phyloP scores from a whole-genome alignment of 2,329 filamentous ascomycete species.

The Trichophyton benhamiae region DNA sequence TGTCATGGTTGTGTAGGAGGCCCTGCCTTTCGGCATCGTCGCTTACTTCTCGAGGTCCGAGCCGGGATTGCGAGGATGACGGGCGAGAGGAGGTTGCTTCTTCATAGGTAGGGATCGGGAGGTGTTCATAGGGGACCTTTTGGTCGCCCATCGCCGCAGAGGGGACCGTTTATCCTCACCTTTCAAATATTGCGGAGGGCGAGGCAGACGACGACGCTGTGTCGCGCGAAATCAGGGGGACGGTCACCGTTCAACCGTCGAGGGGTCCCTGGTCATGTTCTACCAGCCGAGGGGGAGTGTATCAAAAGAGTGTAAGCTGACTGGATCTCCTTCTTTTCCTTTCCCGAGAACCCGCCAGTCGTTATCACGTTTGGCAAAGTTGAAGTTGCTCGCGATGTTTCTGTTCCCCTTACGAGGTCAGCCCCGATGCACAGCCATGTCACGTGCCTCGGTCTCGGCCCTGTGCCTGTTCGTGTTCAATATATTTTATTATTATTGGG shows the following conservation, averaged over 20 bases:
- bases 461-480: no score
- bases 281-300: background rate
- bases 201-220: background rate
- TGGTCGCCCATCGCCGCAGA: slow-evolving; percentile 36
- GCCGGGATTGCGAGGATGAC: slow-evolving; percentile 37
- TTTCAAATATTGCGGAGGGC: background rate
- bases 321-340: background rate
- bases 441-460: background rate
- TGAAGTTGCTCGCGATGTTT: background rate
- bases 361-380: background rate
- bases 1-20: slow-evolving; percentile 47
- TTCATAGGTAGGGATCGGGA: slow-evolving; percentile 73
- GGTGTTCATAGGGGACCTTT: slow-evolving; percentile 47
- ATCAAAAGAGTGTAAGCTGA: background rate
- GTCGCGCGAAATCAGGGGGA: background rate
- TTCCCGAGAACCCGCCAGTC: background rate
- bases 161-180: slow-evolving; percentile 4
- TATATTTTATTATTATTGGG: no score
- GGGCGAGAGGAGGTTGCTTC: slow-evolving; percentile 57
- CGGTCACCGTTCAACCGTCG: background rate
- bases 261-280: slow-evolving; percentile 8
- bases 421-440: background rate
- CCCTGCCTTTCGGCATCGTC: slow-evolving; percentile 66
- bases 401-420: background rate
- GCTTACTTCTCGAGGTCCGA: slow-evolving; percentile 48